These are phyloP conservation scores for Oryza australiensis DNA, from an alignment of 176 grass and related monocot genomes.

Conservation along the genomic window DNA sequence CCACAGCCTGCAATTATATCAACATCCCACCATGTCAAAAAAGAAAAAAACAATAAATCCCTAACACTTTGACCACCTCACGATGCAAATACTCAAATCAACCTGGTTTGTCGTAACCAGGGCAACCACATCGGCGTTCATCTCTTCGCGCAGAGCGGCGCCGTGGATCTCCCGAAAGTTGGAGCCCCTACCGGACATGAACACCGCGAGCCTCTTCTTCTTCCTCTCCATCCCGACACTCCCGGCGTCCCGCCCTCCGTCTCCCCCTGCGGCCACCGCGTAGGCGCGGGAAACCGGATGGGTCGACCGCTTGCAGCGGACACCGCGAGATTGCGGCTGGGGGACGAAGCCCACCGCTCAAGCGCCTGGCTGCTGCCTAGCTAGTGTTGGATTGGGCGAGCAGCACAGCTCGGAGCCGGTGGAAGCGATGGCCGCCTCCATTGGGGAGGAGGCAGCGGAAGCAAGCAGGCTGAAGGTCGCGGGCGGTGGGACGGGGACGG, in stretches of 20 bases:
- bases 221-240: not conserved
- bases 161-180: slow-evolving; percentile 49
- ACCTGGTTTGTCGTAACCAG: slow-evolving; percentile 66
- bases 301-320: not conserved
- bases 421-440: slow-evolving; percentile 13
- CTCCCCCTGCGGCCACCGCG: not conserved
- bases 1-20: slow-evolving; percentile 42
- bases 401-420: not conserved
- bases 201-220: slow-evolving; percentile 47
- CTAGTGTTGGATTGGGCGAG: not conserved
- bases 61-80: not conserved
- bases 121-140: slow-evolving; percentile 44
- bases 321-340: not conserved
- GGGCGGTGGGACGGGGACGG: too few relatives aligned
- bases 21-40: not conserved
- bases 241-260: not conserved
- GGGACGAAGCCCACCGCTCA: not conserved
- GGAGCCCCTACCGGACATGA: slow-evolving; percentile 62
- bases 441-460: not conserved
- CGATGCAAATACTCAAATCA: not conserved
- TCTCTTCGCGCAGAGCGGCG: slow-evolving; percentile 11
- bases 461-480: too few relatives aligned
- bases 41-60: not conserved
- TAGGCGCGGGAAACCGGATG: not conserved
- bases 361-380: not conserved